Evolutionary conservation across 768 basidiomycete genomes (phyloP).

Genomic region (Boletus tylopilopsis): DNA sequence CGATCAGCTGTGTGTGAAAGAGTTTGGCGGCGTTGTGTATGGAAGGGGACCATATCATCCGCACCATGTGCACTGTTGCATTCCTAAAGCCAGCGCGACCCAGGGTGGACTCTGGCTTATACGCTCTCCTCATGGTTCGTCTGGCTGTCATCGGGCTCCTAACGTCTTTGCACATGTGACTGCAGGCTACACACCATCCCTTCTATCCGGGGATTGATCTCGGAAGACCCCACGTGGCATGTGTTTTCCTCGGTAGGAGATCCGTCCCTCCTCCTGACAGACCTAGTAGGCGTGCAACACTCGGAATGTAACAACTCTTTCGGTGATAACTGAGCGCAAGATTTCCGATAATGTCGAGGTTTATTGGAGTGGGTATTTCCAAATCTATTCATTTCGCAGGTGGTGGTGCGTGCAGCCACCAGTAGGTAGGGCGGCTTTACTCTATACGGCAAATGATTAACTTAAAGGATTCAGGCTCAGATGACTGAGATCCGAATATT

Average conservation of each 20-base stretch:
- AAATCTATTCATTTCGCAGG: slow-evolving; percentile 2
- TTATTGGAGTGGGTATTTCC: no score
- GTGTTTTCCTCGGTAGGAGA: not conserved
- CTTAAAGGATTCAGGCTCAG: not conserved
- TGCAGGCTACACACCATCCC: not conserved
- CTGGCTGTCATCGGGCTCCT: no score
- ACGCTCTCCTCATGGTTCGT: no score
- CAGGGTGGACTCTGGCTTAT: no score
- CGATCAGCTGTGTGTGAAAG: not conserved
- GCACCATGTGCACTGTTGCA: no score
- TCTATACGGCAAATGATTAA: slow-evolving; percentile 5
- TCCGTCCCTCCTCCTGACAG: not conserved
- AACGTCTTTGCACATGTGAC: not conserved
- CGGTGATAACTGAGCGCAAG: not conserved
- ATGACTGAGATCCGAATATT: slow-evolving; percentile 12
- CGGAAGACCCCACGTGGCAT: not conserved
- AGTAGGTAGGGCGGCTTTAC: not conserved
- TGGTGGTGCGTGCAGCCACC: not conserved
- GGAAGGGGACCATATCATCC: no score
- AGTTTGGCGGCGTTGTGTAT: not conserved
- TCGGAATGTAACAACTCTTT: not conserved
- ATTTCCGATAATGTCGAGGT: no score
- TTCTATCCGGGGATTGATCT: not conserved
- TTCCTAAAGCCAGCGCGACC: no score
- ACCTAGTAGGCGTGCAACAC: not conserved